Percentiles rank a stretch among this genome's conserved stretches.
Conservation (phyloP, 1,139 yeast species). For the Taphrina flavorubra region DNA sequence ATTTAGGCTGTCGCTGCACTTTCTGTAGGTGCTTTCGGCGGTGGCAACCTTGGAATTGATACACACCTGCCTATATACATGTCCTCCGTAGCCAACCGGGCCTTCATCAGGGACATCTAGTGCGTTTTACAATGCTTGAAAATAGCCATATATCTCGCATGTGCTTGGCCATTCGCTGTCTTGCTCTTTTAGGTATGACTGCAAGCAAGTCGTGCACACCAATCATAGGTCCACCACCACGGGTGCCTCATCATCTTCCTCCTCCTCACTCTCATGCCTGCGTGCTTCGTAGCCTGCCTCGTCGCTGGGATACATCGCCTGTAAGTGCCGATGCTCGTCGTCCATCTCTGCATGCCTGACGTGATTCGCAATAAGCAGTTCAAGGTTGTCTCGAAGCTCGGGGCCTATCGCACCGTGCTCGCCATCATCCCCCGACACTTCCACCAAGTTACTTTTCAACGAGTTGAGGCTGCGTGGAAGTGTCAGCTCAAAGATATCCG, state of each 20-base stretch:
- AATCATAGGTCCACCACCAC: conserved; percentile 24
- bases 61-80: no score
- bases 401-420: background rate
- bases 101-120: no score
- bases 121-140: no score
- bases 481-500: conserved; percentile 24
- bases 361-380: conserved; percentile 6
- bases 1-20: background rate
- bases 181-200: background rate
- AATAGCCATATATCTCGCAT: no score
- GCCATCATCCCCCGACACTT: conserved; percentile 5
- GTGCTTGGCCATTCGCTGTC: no score
- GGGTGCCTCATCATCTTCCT: conserved; percentile 38
- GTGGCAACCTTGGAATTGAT: no score
- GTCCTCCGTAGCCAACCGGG: no score
- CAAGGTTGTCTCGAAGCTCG: conserved; percentile 16
- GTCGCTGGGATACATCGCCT: conserved; percentile 24
- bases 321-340: conserved; percentile 11
- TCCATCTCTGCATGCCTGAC: conserved; percentile 8
- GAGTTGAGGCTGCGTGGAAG: conserved; percentile 11
- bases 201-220: background rate
- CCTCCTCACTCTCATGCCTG: conserved; percentile 17
- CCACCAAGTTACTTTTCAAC: conserved; percentile 8
- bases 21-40: no score
- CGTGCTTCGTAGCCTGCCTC: conserved; percentile 8